Evolutionary conservation across 2,329 filamentous ascomycete species (phyloP).

Genomic region (Aspergillus sergii): DNA sequence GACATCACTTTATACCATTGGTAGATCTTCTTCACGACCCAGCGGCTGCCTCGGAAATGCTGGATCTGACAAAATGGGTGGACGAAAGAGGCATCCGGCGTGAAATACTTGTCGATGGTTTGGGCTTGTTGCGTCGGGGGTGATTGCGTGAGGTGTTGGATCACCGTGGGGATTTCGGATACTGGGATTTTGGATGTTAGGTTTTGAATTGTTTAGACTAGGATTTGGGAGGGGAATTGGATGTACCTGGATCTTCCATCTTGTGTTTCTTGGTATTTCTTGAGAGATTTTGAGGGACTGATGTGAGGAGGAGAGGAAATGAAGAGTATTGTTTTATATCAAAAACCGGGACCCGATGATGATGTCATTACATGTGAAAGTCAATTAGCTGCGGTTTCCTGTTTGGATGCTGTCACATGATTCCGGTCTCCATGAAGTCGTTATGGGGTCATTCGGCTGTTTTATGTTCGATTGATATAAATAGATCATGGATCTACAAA

Average conservation of each 20-base stretch:
- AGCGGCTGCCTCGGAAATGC: constrained; percentile 63
- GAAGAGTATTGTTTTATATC: background rate
- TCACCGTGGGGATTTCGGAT: constrained; percentile 65
- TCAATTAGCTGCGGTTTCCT: background rate
- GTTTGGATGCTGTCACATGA: background rate
- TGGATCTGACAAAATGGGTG: constrained; percentile 77
- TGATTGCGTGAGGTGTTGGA: constrained; percentile 69
- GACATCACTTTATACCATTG: constrained; percentile 84
- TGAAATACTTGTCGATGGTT: constrained; percentile 73
- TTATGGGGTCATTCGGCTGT: too few relatives aligned
- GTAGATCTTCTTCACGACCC: constrained; percentile 70
- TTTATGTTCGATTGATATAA: too few relatives aligned
- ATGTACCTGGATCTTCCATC: background rate
- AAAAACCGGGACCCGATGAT: background rate
- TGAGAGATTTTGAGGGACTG: background rate
- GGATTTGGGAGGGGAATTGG: too few relatives aligned
- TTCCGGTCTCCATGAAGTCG: too few relatives aligned
- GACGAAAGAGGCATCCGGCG: constrained; percentile 69
- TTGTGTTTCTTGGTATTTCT: background rate
- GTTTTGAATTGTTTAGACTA: background rate
- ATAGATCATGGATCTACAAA: too few relatives aligned
- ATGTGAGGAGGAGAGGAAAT: background rate
- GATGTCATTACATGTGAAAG: constrained; percentile 1
- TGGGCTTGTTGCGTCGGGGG: constrained; percentile 65
- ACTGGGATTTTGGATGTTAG: background rate